Conservation (phyloP, 2,329 filamentous ascomycete species). For the Penicillium palitans region DNA sequence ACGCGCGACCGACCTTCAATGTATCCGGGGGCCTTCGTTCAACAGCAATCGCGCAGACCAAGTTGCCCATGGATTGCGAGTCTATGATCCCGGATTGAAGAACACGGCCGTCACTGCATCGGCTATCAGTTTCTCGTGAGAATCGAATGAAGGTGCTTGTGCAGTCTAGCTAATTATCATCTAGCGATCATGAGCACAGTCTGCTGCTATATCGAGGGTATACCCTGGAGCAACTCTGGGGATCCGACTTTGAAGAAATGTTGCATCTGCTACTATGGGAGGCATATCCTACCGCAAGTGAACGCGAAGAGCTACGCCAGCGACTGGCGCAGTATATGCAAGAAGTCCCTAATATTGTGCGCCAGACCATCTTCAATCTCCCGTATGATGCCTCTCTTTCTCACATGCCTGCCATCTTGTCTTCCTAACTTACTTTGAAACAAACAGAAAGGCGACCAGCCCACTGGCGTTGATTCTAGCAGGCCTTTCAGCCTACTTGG, state of each 20-base stretch:
- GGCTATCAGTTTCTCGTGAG: conserved; percentile 36
- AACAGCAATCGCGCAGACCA: conserved; percentile 26
- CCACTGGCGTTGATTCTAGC: conserved; percentile 31
- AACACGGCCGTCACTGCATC: conserved; percentile 37
- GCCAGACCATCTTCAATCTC: conserved; percentile 23
- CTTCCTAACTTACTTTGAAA: not conserved
- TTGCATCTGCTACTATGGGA: conserved; percentile 35
- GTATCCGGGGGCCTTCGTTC: conserved; percentile 24
- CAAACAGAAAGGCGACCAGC: conserved; percentile 19
- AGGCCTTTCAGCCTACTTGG: conserved; percentile 33
- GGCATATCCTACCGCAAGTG: conserved; percentile 24
- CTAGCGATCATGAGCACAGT: conserved; percentile 31
- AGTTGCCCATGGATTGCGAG: conserved; percentile 28
- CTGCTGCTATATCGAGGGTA: conserved; percentile 34
- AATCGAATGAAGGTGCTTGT: not conserved
- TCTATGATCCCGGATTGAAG: conserved; percentile 37
- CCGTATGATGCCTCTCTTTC: conserved; percentile 22
- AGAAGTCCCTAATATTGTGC: conserved; percentile 25
- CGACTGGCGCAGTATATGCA: conserved; percentile 25
- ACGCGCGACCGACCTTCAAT: conserved; percentile 30
- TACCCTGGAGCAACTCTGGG: conserved; percentile 33
- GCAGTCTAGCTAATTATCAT: not conserved
- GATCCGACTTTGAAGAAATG: conserved; percentile 36
- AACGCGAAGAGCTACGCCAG: conserved; percentile 22
- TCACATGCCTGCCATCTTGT: fast-evolving